phyloP scores from a whole-genome alignment of 345 rosid genomes.

The Murraya koenigii region DNA sequence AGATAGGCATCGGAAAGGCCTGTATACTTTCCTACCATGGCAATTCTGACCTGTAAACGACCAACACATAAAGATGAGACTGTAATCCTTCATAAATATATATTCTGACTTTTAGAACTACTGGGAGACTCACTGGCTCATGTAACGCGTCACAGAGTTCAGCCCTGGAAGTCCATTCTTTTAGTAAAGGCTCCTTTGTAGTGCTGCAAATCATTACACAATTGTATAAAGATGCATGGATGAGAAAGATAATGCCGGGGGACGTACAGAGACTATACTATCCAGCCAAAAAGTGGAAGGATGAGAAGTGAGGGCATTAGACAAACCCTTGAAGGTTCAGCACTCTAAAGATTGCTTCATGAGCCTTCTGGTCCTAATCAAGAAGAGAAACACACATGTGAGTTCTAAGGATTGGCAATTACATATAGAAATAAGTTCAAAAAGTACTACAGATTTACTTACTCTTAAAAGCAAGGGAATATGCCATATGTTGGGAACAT shows the following conservation, averaged over 20 bases:
- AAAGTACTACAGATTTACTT: conserved; percentile 24
- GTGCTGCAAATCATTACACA: conserved; percentile 39
- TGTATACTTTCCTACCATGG: conserved; percentile 94
- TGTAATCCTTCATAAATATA: conserved; percentile 3
- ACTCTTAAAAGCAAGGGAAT: conserved; percentile 87
- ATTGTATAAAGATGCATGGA: not conserved
- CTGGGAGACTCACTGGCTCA: conserved; percentile 54
- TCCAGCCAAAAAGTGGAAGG: not conserved
- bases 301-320: conserved; percentile 7
- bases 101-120: not conserved
- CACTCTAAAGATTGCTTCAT: conserved; percentile 75
- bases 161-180: conserved; percentile 75
- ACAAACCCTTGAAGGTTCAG: conserved; percentile 73
- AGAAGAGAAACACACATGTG: not conserved
- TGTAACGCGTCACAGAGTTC: conserved; percentile 58
- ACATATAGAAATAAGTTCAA: not conserved
- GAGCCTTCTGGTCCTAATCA: conserved; percentile 91
- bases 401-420: conserved; percentile 4
- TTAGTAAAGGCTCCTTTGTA: conserved; percentile 60
- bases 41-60: conserved; percentile 74
- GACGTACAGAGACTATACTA: not conserved
- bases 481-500: conserved; percentile 97
- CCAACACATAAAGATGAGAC: conserved; percentile 22
- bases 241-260: not conserved
- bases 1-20: conserved; percentile 91